Evolutionary conservation across 1,284 basidiomycete species (phyloP).

Genomic region (Boletus sp.): DNA sequence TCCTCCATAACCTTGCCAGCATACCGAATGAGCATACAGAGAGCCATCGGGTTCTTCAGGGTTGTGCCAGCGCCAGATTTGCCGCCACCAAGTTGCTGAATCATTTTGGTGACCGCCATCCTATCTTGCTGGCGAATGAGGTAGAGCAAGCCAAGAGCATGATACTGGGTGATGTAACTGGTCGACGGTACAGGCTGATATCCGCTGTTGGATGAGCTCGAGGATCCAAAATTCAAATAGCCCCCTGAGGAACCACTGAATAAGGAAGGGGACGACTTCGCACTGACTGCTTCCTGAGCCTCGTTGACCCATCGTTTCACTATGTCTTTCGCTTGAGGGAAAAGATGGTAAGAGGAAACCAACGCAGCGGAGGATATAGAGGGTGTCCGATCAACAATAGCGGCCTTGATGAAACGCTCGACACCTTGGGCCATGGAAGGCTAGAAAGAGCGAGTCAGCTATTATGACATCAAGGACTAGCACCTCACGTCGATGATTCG

Average conservation of each 20-base stretch:
- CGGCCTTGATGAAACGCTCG: conserved; percentile 99
- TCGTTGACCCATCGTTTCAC: conserved; percentile 99
- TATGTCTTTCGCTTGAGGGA: conserved; percentile 89
- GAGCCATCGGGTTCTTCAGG: conserved; percentile 94
- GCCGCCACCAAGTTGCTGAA: conserved; percentile 91
- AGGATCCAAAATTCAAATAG: conserved; percentile 67
- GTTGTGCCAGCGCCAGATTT: conserved; percentile 80
- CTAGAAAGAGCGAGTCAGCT: conserved; percentile 38
- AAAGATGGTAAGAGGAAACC: conserved; percentile 96
- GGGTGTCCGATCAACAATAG: conserved; percentile 95
- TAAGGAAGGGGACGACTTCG: conserved; percentile 74
- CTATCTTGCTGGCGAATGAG: conserved; percentile 95
- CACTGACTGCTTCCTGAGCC: conserved; percentile 92
- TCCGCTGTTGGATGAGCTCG: conserved; percentile 49
- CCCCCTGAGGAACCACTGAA: conserved; percentile 57
- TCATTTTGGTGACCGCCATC: conserved; percentile 99
- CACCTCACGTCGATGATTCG: conserved; percentile 92
- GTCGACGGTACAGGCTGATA: conserved; percentile 82
- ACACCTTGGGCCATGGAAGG: conserved; percentile 97
- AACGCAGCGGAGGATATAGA: conserved; percentile 95
- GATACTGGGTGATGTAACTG: conserved; percentile 95
- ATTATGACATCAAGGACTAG: conserved; percentile 5
- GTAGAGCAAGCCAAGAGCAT: conserved; percentile 92
- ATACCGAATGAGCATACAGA: conserved; percentile 98
- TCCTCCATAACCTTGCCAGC: conserved; percentile 98